These are phyloP conservation scores for Botrytis cinerea DNA, from an alignment of 2,329 filamentous ascomycete genomes.

Conservation along the genomic window DNA sequence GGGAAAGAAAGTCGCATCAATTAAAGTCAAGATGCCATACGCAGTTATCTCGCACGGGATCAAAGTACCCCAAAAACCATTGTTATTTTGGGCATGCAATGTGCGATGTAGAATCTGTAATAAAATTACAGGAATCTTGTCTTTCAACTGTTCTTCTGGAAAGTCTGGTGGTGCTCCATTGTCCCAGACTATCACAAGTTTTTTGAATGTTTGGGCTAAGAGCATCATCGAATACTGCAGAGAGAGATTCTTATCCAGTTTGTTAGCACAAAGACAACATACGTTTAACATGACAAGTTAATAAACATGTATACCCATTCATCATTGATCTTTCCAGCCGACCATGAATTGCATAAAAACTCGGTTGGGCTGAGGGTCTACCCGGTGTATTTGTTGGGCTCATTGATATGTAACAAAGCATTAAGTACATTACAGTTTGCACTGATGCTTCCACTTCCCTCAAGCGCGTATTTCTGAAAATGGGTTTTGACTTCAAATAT, in stretches of 20 bases:
- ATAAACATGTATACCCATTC: constrained; percentile 11
- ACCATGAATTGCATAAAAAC: neutral
- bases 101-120: neutral
- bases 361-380: neutral
- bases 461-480: constrained; percentile 18
- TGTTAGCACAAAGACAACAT: neutral
- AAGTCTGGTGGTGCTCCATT: neutral
- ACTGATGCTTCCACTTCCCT: constrained; percentile 16
- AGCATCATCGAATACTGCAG: constrained; percentile 9
- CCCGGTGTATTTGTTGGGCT: neutral
- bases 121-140: neutral
- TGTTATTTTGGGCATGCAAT: neutral
- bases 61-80: constrained; percentile 7
- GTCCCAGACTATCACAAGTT: neutral
- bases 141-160: neutral
- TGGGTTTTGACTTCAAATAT: constrained; percentile 7
- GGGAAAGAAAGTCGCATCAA: neutral
- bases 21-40: neutral
- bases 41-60: constrained; percentile 6
- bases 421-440: constrained; percentile 17
- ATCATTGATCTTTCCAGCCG: neutral
- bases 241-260: neutral
- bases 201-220: neutral
- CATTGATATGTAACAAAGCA: neutral
- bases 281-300: neutral